A percentile compares a stretch with the other conserved stretches of the same genome.
Evolutionary conservation across 1,139 yeast genomes (phyloP).

Genomic region (Insectozyma bohioensis): DNA sequence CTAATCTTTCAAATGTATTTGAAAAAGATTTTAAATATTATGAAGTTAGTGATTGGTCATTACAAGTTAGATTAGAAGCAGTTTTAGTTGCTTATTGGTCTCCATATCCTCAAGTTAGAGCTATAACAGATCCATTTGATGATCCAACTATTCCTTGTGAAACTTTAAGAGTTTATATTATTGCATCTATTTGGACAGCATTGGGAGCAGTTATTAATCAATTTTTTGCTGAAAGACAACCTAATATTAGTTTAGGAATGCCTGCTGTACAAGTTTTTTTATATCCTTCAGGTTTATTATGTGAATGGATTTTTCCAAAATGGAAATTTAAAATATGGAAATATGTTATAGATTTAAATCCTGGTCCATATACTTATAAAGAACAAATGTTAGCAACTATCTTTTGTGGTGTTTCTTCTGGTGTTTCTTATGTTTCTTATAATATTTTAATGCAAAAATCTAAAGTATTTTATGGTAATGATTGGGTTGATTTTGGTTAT

Average conservation of each 20-base stretch:
- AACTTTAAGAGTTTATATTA: constrained; percentile 53
- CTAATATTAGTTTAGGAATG: constrained; percentile 44
- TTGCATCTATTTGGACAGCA: constrained; percentile 51
- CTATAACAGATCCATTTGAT: constrained; percentile 55
- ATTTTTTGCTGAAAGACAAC: constrained; percentile 58
- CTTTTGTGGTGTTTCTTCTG: constrained; percentile 25
- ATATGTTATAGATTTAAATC: constrained; percentile 20
- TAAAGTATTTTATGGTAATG: constrained; percentile 34
- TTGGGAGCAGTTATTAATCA: constrained; percentile 60
- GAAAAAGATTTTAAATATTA: constrained; percentile 1
- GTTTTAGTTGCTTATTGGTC: constrained; percentile 52
- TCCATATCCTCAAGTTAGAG: constrained; percentile 65
- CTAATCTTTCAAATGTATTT: constrained; percentile 1
- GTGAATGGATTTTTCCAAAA: constrained; percentile 22
- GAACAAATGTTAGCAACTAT: constrained; percentile 29
- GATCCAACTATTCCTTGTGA: constrained; percentile 52
- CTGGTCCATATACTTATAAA: constrained; percentile 30
- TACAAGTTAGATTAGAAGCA: constrained; percentile 41
- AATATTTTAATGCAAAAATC: constrained; percentile 48
- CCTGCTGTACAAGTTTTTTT: constrained; percentile 29
- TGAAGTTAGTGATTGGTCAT: constrained; percentile 22
- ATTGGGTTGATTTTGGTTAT: constrained; percentile 50
- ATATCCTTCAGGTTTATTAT: constrained; percentile 23
- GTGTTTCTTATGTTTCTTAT: constrained; percentile 45
- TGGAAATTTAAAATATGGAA: constrained; percentile 16